These are phyloP conservation scores for Calonectria leucothoes DNA, from an alignment of 2,329 filamentous ascomycete species.

Conservation along the genomic window DNA sequence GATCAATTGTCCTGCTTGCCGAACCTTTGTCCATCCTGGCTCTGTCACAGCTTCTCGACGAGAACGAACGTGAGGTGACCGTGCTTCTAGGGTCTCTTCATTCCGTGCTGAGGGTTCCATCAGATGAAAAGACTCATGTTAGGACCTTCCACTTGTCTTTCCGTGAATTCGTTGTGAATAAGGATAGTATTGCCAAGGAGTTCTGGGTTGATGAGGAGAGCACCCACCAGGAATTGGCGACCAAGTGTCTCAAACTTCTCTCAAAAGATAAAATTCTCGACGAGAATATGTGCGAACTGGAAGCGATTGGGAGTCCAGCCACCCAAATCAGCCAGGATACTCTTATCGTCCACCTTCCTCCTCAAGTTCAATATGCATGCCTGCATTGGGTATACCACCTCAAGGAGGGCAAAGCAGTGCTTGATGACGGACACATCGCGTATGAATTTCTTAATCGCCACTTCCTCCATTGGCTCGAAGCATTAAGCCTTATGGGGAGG, in stretches of 20 bases:
- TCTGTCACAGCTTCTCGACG: constrained; percentile 42
- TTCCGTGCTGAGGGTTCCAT: constrained; percentile 48
- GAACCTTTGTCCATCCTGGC: constrained; percentile 43
- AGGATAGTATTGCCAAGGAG: constrained; percentile 30
- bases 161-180: constrained; percentile 43
- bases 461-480: constrained; percentile 36
- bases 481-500: constrained; percentile 19
- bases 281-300: constrained; percentile 30
- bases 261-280: constrained; percentile 43
- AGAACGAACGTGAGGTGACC: constrained; percentile 29
- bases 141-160: constrained; percentile 52
- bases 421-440: constrained; percentile 36
- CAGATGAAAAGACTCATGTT: constrained; percentile 33
- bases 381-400: constrained; percentile 51
- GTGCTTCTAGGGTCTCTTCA: constrained; percentile 44
- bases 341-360: constrained; percentile 40
- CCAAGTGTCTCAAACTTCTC: constrained; percentile 8
- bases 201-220: constrained; percentile 29
- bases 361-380: constrained; percentile 41
- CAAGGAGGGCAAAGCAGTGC: constrained; percentile 33
- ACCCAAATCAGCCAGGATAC: neutral
- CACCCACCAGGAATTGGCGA: neutral
- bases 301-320: neutral
- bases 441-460: constrained; percentile 28
- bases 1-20: constrained; percentile 45